Evolutionary conservation across 2,329 filamentous ascomycete species (phyloP).

Genomic region (Stylonectria norvegica): DNA sequence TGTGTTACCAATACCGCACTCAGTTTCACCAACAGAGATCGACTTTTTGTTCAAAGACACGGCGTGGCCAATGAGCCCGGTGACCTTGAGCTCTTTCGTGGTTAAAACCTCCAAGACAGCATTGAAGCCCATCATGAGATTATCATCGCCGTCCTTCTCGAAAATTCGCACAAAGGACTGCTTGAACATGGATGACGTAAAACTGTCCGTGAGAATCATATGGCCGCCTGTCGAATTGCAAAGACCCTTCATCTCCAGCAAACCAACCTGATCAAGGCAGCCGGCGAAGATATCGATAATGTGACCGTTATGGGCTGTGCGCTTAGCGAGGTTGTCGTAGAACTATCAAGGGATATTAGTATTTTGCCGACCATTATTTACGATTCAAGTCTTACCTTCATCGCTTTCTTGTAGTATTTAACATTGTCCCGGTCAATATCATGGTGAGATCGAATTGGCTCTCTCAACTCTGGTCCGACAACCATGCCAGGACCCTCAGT

Average conservation of each 20-base stretch:
- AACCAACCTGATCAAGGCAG: slow-evolving; percentile 93
- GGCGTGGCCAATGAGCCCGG: slow-evolving; percentile 92
- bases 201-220: slow-evolving; percentile 97
- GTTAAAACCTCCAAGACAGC: slow-evolving; percentile 92
- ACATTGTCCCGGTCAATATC: slow-evolving; percentile 98
- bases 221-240: slow-evolving; percentile 95
- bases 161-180: slow-evolving; percentile 97
- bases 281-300: slow-evolving; percentile 97
- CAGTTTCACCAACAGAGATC: slow-evolving; percentile 91
- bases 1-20: slow-evolving; percentile 97
- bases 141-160: slow-evolving; percentile 93
- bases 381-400: slow-evolving; percentile 66
- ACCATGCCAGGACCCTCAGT: slow-evolving; percentile 97
- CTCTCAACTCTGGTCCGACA: slow-evolving; percentile 89
- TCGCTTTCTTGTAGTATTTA: slow-evolving; percentile 98
- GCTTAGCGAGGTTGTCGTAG: slow-evolving; percentile 90
- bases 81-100: slow-evolving; percentile 97
- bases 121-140: slow-evolving; percentile 97
- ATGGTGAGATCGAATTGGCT: slow-evolving; percentile 96
- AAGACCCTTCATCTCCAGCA: slow-evolving; percentile 96
- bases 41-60: slow-evolving; percentile 98
- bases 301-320: slow-evolving; percentile 93
- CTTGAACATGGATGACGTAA: slow-evolving; percentile 98
- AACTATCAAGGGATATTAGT: slow-evolving; percentile 57
- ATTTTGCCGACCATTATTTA: too few species aligned